Base-by-base conservation (phyloP, 129 eudicot species). In the Heracleum sosnowskyi region DNA sequence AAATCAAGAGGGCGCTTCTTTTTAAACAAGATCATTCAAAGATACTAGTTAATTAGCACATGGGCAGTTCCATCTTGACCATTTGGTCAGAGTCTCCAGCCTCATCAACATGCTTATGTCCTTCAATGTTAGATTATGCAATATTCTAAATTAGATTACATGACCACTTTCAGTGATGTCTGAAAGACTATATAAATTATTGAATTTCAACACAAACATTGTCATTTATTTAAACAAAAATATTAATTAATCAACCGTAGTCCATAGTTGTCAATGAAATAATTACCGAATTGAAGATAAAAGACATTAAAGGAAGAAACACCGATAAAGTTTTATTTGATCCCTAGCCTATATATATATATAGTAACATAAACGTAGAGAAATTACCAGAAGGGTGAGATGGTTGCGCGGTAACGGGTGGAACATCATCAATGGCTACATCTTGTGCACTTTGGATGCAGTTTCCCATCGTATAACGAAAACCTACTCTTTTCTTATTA, bases 401-500 rank as follows among this genome's bases (percentile, higher is more conserved):
- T 45, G 64, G n/a, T 17, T 49, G 57, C 0, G 74, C 51, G 49
- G 13, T 17, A 24, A 7, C 31, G 20, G 60, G 11, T 17, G 68
- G 1, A 60, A 11, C 12, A 66, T 11, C 24, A 71, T 44, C n/a
- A 10, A n/a, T 2, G 37, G 64, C 73, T 11, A 28, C 20, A 11
- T 78, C 69, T 20, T 42, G 22, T 40, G 62, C 5, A 45, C 63
- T 44, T 42, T 78, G 60, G 35, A 78, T 7, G 74, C 80, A 78
- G 80, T 78, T 78, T 29, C 80, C 80, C 80, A 63, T 78, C 24
- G 9, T 66, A 28, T 4, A n/a, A 60, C 3, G 68, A 60, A 26
- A 60, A 60, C 68, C 34, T n/a, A 34, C 68, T n/a, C 24, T 66
- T 33, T 66, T 31, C 72, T 31, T 66, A 31, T 66, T 66, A 11